Evolutionary conservation across 169 alveolate species (phyloP).

Genomic region (Plasmodium blacklocki): DNA sequence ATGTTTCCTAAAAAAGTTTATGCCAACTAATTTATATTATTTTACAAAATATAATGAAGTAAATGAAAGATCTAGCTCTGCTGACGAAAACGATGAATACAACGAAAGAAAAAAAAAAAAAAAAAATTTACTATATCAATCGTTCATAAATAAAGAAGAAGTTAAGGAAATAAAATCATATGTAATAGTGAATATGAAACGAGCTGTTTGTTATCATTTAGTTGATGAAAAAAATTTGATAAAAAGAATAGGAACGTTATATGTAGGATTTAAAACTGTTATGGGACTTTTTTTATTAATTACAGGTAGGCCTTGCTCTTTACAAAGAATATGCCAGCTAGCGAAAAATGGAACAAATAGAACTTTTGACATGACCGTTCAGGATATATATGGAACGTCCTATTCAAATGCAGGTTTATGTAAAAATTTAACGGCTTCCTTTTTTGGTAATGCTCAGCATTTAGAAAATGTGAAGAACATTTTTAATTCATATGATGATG

Average conservation of each 20-base stretch:
- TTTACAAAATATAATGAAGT: background rate
- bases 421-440: slow-evolving; percentile 48
- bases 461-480: slow-evolving; percentile 6
- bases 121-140: background rate
- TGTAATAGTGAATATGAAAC: slow-evolving; percentile 34
- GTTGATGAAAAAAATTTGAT: slow-evolving; percentile 26
- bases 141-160: slow-evolving; percentile 10
- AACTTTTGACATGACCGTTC: slow-evolving; percentile 69
- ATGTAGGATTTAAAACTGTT: slow-evolving; percentile 31
- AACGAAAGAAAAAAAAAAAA: background rate
- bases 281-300: slow-evolving; percentile 21
- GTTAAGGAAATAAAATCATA: slow-evolving; percentile 18
- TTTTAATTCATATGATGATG: background rate
- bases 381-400: slow-evolving; percentile 55
- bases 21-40: slow-evolving; percentile 30
- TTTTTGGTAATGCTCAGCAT: slow-evolving; percentile 48
- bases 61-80: background rate
- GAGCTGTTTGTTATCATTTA: slow-evolving; percentile 42
- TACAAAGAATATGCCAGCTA: slow-evolving; percentile 32
- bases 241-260: slow-evolving; percentile 23
- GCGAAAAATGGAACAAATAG: slow-evolving; percentile 32
- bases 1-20: slow-evolving; percentile 13
- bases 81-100: background rate
- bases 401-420: slow-evolving; percentile 51
- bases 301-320: slow-evolving; percentile 33